Evolutionary conservation across 2,329 filamentous ascomycete genomes (phyloP), one percentile per base, ranked within the genome.

Genomic region (Colletotrichum sansevieriae): DNA sequence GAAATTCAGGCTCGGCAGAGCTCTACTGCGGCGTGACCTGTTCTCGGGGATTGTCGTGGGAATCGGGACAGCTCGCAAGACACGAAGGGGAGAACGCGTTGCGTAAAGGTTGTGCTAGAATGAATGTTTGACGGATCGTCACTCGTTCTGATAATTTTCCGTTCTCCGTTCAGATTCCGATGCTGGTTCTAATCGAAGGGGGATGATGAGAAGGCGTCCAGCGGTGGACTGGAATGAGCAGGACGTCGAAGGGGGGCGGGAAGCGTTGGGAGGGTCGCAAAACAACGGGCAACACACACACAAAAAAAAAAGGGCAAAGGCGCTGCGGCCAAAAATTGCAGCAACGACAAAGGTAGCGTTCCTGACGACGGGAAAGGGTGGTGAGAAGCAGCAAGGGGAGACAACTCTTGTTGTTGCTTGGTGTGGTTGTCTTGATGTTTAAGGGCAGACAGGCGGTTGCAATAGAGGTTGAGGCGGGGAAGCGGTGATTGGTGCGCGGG

Each of bases 351-450:
- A 33, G 33, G 58, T 63, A 64, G 56, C 70, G 70, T 71, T 71
- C 70, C 70, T 71, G 70, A 67, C 67, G 58, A 63, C 66, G 55
- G 62, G 52, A 9, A 46, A 41, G 8, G 49, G 63, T 71, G 70
- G 56, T 64, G 63, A 70, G 54, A 65, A 65, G 35, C 62, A 60
- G 61, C 67, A 63, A 63, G 64, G 68, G 43, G 43, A 46, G 46
- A 49, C 56, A 44, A 33, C 43, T 37, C 25, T 47, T 69, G 61
- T 61, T 52, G 58, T 61, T 61, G 35, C 33, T 62, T 41, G 64
- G 58, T 57, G 70, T 70, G 68, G 63, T 70, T 44, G 63, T 46
- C 62, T 52, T 68, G 70, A 71, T 72, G 70, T 72, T 72, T 71
- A 71, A 72, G 70, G 70, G 67, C 67, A 63, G 65, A 41, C 44